These are phyloP conservation scores for Phylloporus rhodoxanthus DNA, from an alignment of 768 basidiomycete genomes.

Conservation along the genomic window DNA sequence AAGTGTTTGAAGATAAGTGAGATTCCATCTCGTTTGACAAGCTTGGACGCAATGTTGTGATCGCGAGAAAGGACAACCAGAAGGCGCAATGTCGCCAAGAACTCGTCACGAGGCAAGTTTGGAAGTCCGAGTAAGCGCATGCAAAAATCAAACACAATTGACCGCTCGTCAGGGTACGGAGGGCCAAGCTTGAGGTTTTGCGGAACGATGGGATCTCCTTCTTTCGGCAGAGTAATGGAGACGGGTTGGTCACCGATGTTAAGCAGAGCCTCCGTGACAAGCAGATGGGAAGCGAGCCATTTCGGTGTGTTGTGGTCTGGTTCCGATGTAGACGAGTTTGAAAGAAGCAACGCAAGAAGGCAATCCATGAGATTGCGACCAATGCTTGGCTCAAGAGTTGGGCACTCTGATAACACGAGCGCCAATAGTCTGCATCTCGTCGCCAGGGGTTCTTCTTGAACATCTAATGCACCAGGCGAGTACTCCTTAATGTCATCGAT, in stretches of 20 bases:
- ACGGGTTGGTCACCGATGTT: slow-evolving; percentile 70
- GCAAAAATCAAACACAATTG: slow-evolving; percentile 70
- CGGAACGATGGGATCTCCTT: slow-evolving; percentile 54
- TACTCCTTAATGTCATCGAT: slow-evolving; percentile 72
- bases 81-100: slow-evolving; percentile 75
- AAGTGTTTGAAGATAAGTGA: slow-evolving; percentile 60
- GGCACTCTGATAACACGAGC: slow-evolving; percentile 71
- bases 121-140: slow-evolving; percentile 61
- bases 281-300: slow-evolving; percentile 83
- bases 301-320: slow-evolving; percentile 58
- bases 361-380: slow-evolving; percentile 61
- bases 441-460: slow-evolving; percentile 69
- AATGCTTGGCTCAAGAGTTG: slow-evolving; percentile 50
- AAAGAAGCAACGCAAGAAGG: slow-evolving; percentile 60
- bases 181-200: slow-evolving; percentile 57
- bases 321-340: slow-evolving; percentile 46
- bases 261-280: slow-evolving; percentile 81
- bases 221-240: slow-evolving; percentile 58
- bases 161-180: slow-evolving; percentile 52
- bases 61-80: slow-evolving; percentile 82
- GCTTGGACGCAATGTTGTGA: slow-evolving; percentile 53
- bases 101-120: slow-evolving; percentile 69
- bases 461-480: slow-evolving; percentile 58
- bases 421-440: slow-evolving; percentile 84
- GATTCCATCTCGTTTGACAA: slow-evolving; percentile 65